Percentiles rank a stretch among this genome's conserved stretches.
These are phyloP conservation scores for Inonotus hispidus DNA, from an alignment of 1,284 basidiomycete species.

Conservation along the genomic window DNA sequence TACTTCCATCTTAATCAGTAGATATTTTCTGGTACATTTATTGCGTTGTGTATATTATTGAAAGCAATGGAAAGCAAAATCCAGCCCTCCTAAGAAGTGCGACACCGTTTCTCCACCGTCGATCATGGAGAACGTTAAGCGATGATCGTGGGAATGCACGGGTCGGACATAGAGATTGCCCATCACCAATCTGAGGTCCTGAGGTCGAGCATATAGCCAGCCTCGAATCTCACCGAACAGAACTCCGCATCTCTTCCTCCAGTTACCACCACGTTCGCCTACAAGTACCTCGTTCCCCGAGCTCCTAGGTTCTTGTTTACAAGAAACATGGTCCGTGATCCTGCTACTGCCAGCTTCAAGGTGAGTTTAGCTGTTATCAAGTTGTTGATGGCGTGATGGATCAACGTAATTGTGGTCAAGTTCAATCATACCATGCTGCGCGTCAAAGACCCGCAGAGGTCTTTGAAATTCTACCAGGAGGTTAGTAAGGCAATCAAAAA, in stretches of 20 bases:
- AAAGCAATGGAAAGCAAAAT: too few relatives aligned
- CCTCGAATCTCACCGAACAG: background rate
- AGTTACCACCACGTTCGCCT: slow-evolving; percentile 11
- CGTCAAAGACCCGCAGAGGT: slow-evolving; percentile 82
- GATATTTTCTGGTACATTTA: too few relatives aligned
- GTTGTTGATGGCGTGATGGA: background rate
- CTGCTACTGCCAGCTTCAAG: slow-evolving; percentile 64
- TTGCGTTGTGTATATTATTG: too few relatives aligned
- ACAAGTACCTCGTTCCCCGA: background rate
- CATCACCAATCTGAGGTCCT: too few relatives aligned
- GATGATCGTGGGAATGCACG: too few relatives aligned
- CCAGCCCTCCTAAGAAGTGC: too few relatives aligned
- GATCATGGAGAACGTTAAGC: too few relatives aligned
- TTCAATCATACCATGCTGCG: slow-evolving; percentile 92
- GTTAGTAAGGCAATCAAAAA: slow-evolving; percentile 29
- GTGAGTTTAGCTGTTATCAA: slow-evolving; percentile 29
- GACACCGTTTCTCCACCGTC: too few relatives aligned
- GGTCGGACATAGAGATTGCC: too few relatives aligned
- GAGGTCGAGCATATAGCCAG: too few relatives aligned
- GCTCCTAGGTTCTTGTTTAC: background rate
- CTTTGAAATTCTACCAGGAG: slow-evolving; percentile 72
- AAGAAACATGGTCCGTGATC: slow-evolving; percentile 51
- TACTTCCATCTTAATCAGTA: too few relatives aligned
- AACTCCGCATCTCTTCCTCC: background rate
- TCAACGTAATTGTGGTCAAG: slow-evolving; percentile 31